phyloP scores from a whole-genome alignment of 148 eudicot species.

The Diospyros kaki region DNA sequence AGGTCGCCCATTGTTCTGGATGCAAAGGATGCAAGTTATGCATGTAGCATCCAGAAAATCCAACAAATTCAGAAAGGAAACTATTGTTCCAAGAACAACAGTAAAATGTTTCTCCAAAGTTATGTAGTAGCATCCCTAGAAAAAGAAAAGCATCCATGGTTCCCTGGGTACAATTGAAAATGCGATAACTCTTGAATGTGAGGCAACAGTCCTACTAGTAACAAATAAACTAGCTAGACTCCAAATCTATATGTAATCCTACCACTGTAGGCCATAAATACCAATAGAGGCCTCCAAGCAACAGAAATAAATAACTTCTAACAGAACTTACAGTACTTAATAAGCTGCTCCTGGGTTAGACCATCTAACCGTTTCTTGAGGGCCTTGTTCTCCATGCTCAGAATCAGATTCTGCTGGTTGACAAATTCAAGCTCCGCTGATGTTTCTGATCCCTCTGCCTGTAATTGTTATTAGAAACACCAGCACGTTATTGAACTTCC shows the following conservation, averaged over 20 bases:
- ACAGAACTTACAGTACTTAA: slow-evolving; percentile 69
- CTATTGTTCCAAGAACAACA: slow-evolving; percentile 4
- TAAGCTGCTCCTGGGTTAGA: slow-evolving; percentile 89
- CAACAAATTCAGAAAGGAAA: not conserved
- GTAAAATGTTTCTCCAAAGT: not conserved
- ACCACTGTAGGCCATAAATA: too few species aligned
- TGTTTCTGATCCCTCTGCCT: slow-evolving; percentile 93
- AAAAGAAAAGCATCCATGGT: too few species aligned
- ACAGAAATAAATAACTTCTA: not conserved
- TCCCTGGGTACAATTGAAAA: too few species aligned
- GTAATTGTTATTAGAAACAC: slow-evolving; percentile 17
- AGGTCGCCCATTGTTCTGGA: too few species aligned
- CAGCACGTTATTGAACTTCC: not conserved
- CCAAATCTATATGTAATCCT: too few species aligned
- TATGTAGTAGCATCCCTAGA: too few species aligned
- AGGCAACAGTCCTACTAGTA: too few species aligned
- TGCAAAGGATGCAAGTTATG: too few species aligned
- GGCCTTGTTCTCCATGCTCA: slow-evolving; percentile 96
- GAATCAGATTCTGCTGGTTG: slow-evolving; percentile 86
- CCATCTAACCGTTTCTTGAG: slow-evolving; percentile 84
- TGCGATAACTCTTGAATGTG: too few species aligned
- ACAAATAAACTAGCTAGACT: too few species aligned
- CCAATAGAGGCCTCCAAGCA: not conserved
- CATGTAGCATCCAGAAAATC: not conserved
- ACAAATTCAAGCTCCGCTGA: slow-evolving; percentile 96